Evolutionary conservation across 768 basidiomycete species (phyloP).

Genomic region (Scleroderma bovista): DNA sequence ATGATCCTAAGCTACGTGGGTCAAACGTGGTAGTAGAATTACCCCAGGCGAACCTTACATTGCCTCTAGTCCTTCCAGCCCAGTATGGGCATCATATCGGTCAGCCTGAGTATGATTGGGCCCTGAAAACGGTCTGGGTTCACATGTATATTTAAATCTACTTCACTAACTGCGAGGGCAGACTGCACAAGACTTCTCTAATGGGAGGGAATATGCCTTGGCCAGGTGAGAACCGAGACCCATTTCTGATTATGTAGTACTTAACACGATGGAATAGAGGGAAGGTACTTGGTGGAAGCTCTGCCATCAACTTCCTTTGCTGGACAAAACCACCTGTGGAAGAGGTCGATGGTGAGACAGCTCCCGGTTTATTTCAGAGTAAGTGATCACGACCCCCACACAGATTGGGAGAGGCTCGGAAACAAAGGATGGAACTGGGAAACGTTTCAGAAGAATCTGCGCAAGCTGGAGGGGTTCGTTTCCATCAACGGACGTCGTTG

Average conservation of each 20-base stretch:
- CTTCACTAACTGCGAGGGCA: neutral
- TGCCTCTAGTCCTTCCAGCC: constrained; percentile 18
- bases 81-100: constrained; percentile 25
- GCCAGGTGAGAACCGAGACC: constrained; percentile 1
- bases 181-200: constrained; percentile 8
- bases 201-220: constrained; percentile 5
- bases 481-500: neutral
- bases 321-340: constrained; percentile 24
- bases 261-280: constrained; percentile 9
- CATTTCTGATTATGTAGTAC: no score
- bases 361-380: neutral
- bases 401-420: constrained; percentile 39
- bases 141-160: no score
- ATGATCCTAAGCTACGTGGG: constrained; percentile 29
- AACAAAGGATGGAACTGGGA: constrained; percentile 54
- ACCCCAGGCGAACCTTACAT: neutral
- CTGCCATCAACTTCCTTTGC: constrained; percentile 38
- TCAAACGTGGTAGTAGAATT: no score
- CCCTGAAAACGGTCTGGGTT: constrained; percentile 9
- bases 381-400: neutral
- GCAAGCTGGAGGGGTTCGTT: constrained; percentile 34
- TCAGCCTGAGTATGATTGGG: constrained; percentile 22
- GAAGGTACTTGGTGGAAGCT: constrained; percentile 36
- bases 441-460: constrained; percentile 35
- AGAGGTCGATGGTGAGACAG: constrained; percentile 25